These are phyloP conservation scores for Saccharomycopsis hybrid DNA, from an alignment of 1,139 yeast genomes.

Conservation along the genomic window DNA sequence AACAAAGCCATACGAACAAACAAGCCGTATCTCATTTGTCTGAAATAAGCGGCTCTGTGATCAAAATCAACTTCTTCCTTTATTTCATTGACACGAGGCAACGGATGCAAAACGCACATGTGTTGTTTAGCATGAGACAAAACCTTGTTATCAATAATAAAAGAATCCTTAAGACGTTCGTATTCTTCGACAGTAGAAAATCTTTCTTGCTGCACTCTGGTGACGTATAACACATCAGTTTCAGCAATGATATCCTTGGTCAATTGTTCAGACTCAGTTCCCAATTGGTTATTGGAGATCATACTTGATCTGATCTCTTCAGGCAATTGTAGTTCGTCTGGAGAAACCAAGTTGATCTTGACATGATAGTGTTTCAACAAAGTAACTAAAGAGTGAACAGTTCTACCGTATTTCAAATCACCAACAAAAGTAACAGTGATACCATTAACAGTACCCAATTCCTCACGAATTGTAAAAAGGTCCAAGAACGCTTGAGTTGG, in stretches of 20 bases:
- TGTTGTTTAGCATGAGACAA: slow-evolving; percentile 92
- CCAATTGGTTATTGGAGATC: slow-evolving; percentile 58
- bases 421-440: slow-evolving; percentile 98
- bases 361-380: slow-evolving; percentile 90
- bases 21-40: slow-evolving; percentile 98
- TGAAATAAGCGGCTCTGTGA: slow-evolving; percentile 97
- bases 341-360: slow-evolving; percentile 86
- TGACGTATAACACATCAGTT: slow-evolving; percentile 94
- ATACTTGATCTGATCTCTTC: slow-evolving; percentile 61
- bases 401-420: slow-evolving; percentile 95
- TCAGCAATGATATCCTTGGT: slow-evolving; percentile 79
- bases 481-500: slow-evolving; percentile 98
- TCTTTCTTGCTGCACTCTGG: slow-evolving; percentile 97
- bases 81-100: slow-evolving; percentile 95
- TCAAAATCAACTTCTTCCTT: slow-evolving; percentile 98
- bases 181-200: slow-evolving; percentile 71
- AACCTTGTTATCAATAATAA: slow-evolving; percentile 87
- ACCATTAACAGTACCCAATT: slow-evolving; percentile 96
- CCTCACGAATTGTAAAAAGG: slow-evolving; percentile 97
- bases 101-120: slow-evolving; percentile 98
- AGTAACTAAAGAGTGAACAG: slow-evolving; percentile 94
- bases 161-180: slow-evolving; percentile 83
- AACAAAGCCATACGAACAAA: slow-evolving; percentile 97
- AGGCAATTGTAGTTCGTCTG: slow-evolving; percentile 83
- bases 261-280: slow-evolving; percentile 65